A percentile compares a stretch with the other conserved stretches of the same genome.
phyloP scores from a whole-genome alignment of 75 land plant species.

The Azolla pinnata region DNA sequence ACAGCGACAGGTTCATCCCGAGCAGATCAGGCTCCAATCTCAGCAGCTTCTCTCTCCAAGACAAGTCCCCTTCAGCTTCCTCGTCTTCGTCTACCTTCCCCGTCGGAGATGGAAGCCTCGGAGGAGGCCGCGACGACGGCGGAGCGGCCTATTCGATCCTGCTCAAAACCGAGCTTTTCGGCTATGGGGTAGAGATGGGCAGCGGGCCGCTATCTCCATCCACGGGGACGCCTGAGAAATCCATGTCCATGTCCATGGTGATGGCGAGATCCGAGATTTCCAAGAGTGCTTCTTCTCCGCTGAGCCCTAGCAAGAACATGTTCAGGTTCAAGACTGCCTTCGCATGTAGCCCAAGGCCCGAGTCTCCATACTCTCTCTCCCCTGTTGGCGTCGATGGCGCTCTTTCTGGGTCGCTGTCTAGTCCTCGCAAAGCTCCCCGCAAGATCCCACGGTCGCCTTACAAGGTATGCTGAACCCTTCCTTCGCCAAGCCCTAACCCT shows the following conservation, averaged over 20 bases:
- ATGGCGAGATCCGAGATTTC: slow-evolving; percentile 18
- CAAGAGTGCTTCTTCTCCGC: slow-evolving; percentile 50
- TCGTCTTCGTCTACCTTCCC: slow-evolving; percentile 5
- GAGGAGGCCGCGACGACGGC: slow-evolving; percentile 54
- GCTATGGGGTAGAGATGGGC: slow-evolving; percentile 49
- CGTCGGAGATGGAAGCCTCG: background rate
- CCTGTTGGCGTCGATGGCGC: slow-evolving; percentile 43
- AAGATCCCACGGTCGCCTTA: slow-evolving; percentile 95
- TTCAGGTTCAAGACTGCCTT: slow-evolving; percentile 63
- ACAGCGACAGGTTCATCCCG: slow-evolving; percentile 93
- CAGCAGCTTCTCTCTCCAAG: slow-evolving; percentile 59
- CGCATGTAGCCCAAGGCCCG: slow-evolving; percentile 36
- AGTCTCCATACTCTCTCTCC: slow-evolving; percentile 62
- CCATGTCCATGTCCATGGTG: slow-evolving; percentile 10
- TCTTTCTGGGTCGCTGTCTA: slow-evolving; percentile 29
- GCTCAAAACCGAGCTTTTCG: slow-evolving; percentile 74
- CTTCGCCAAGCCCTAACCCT: no score
- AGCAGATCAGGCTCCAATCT: slow-evolving; percentile 75
- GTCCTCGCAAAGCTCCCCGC: slow-evolving; percentile 75
- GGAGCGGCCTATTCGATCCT: slow-evolving; percentile 66
- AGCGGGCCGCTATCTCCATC: slow-evolving; percentile 50
- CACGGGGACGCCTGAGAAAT: slow-evolving; percentile 42
- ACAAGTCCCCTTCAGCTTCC: slow-evolving; percentile 47
- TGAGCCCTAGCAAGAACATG: slow-evolving; percentile 77
- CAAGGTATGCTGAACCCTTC: slow-evolving; percentile 42